Base-by-base conservation (phyloP, 2,329 filamentous ascomycete species). In the Arthrobotrys conoides region DNA sequence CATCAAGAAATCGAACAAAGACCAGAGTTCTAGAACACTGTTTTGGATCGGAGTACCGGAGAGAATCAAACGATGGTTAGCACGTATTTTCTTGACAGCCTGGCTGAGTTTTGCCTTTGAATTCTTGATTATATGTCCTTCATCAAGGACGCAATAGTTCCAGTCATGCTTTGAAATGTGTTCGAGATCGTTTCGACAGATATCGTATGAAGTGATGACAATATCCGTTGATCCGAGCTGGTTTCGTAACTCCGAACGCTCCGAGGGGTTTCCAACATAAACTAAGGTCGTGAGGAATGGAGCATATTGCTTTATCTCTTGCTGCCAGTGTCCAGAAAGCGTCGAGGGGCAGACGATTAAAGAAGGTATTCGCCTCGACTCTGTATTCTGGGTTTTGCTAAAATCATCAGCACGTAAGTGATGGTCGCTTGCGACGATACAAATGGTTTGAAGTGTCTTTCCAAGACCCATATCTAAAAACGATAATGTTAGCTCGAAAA, bases 101-200 rank as follows among this genome's bases (percentile, higher is more conserved):
- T 94, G 88, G 0, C 93, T 96, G 78, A 96, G 96, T 86, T 99
- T 99, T 0, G 96, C 94, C 84, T 96, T 96, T 2, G 96, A 94
- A 84, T 99, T 99, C 87, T 99, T 99, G 87, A 99, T 99, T 80
- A 99, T 86, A 86, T 99, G 96, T 1, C 96, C 96, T 86, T 99
- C 96, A 83, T 99, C 96, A 6, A 99, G 89, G 3, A 99, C 94
- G 71, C 96, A 92, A 83, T 99, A 99, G 84, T 99, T 99, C 94
- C 95, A 99, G 81, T 89, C 96, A 83, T 96, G 90, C 69, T 93
- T 90, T 55, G 90, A 89, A 38, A 99, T 88, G 3, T 95, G 84
- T 8, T 97, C 94, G n/a, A 91, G 90, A 83, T 99, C 96, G 81
- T 99, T 99, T 66, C 96, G 91, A 83, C 95, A 97, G 63, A 99